Conservation (phyloP, 768 basidiomycete genomes). For the Pisolithus albus region DNA sequence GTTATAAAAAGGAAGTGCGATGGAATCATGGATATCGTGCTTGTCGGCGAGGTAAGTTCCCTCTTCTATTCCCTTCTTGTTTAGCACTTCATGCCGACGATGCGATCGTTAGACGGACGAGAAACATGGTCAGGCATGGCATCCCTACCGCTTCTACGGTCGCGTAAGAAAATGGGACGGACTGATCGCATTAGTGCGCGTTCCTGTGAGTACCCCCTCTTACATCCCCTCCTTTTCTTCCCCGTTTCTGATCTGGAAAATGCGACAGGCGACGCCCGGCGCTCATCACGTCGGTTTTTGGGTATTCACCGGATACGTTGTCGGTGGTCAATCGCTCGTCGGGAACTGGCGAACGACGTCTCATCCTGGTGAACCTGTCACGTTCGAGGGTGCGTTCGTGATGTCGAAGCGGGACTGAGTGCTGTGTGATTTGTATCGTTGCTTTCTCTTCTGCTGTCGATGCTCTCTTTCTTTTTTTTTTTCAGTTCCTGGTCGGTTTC, state of each 20-base stretch:
- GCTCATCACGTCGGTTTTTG: constrained; percentile 14
- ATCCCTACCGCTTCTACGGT: constrained; percentile 42
- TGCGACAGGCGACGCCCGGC: constrained; percentile 6
- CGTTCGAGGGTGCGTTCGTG: constrained; percentile 59
- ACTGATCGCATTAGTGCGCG: constrained; percentile 45
- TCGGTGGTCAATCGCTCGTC: constrained; percentile 57
- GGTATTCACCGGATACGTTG: constrained; percentile 67
- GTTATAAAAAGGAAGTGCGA: constrained; percentile 33
- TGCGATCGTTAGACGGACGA: constrained; percentile 38
- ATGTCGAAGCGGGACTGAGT: constrained; percentile 41
- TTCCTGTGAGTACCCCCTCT: constrained; percentile 21
- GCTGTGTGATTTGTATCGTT: too few species aligned
- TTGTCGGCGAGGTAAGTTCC: constrained; percentile 51
- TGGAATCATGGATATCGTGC: constrained; percentile 54
- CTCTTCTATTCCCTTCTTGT: too few species aligned
- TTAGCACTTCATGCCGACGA: not conserved
- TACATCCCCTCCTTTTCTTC: not conserved
- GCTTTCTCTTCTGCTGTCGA: too few species aligned
- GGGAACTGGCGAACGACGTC: constrained; percentile 58
- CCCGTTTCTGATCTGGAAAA: not conserved
- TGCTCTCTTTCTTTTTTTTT: too few species aligned
- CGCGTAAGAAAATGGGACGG: constrained; percentile 56
- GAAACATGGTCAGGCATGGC: constrained; percentile 42
- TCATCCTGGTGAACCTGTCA: constrained; percentile 31
- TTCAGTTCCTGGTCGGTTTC: too few species aligned